Percentiles rank a stretch among this genome's conserved stretches.
These are phyloP conservation scores for Fusarium goolgardi DNA, from an alignment of 2,329 filamentous ascomycete genomes.

Conservation along the genomic window DNA sequence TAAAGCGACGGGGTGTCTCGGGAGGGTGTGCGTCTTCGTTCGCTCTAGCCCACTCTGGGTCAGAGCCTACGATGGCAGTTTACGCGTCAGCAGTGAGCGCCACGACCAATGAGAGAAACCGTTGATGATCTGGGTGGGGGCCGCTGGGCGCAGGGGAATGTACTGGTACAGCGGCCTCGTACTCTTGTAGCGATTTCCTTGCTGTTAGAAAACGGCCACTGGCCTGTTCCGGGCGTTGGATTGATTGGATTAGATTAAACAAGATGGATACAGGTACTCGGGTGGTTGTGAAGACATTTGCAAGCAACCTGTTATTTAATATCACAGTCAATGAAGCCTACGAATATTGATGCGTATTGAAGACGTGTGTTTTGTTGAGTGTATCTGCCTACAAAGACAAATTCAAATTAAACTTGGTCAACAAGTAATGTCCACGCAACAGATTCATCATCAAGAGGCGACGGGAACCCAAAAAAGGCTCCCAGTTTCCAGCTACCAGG, in stretches of 20 bases:
- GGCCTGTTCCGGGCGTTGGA: conserved; percentile 1
- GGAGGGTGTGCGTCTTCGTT: conserved; percentile 48
- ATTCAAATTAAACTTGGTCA: conserved; percentile 25
- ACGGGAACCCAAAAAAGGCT: conserved; percentile 15
- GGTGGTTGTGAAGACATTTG: conserved; percentile 10
- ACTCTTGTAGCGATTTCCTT: conserved; percentile 22
- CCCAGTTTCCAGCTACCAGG: conserved; percentile 7
- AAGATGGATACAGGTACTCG: background rate
- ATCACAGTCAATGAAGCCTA: conserved; percentile 13
- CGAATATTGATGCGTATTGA: conserved; percentile 27
- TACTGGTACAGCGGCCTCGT: conserved; percentile 44
- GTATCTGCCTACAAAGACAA: background rate
- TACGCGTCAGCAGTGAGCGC: conserved; percentile 53
- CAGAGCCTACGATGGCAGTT: conserved; percentile 50
- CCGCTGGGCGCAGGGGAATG: conserved; percentile 44
- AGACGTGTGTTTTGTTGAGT: conserved; percentile 3
- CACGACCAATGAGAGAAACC: conserved; percentile 47
- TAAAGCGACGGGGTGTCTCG: conserved; percentile 51
- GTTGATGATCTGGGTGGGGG: conserved; percentile 36
- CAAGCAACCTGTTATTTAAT: conserved; percentile 25
- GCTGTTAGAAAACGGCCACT: conserved; percentile 14
- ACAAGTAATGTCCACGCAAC: conserved; percentile 33
- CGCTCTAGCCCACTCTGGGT: conserved; percentile 44
- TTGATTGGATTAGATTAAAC: conserved; percentile 3
- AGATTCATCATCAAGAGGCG: conserved; percentile 43